A percentile compares a stretch with the other conserved stretches of the same genome.
Evolutionary conservation across 371 early-diverging fungal genomes (phyloP).

Genomic region (Coemansia sp.): DNA sequence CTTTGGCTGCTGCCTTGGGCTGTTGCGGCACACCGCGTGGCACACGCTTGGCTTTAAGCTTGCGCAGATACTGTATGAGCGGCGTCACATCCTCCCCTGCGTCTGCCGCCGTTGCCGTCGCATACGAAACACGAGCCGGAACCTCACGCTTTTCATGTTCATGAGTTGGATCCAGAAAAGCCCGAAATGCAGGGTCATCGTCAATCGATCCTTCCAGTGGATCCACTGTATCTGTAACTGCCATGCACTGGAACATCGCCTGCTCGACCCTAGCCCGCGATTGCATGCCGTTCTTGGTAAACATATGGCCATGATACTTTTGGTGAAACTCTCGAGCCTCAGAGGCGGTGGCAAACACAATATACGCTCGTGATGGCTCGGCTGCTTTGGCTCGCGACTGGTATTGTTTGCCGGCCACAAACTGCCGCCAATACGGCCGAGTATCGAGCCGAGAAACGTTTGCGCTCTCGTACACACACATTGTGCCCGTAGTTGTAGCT

Average conservation of each 20-base stretch:
- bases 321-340: slow-evolving; percentile 48
- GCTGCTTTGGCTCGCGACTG: slow-evolving; percentile 28
- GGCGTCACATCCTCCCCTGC: slow-evolving; percentile 15
- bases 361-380: slow-evolving; percentile 49
- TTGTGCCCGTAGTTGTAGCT: not conserved
- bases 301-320: slow-evolving; percentile 45
- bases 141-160: not conserved
- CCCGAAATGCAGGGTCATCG: slow-evolving; percentile 27
- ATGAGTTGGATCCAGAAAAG: slow-evolving; percentile 8
- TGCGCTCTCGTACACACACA: slow-evolving; percentile 25
- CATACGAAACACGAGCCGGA: slow-evolving; percentile 24
- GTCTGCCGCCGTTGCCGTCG: slow-evolving; percentile 14
- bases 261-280: slow-evolving; percentile 41
- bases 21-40: not conserved
- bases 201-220: slow-evolving; percentile 33
- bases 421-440: slow-evolving; percentile 41
- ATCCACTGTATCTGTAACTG: slow-evolving; percentile 2
- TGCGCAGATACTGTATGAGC: slow-evolving; percentile 37
- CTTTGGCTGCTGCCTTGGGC: not conserved
- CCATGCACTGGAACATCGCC: slow-evolving; percentile 37
- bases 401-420: slow-evolving; percentile 40
- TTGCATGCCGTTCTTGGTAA: slow-evolving; percentile 33
- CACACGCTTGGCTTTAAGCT: slow-evolving; percentile 16
- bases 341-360: slow-evolving; percentile 34
- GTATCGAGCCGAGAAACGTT: slow-evolving; percentile 25